Base-by-base conservation (phyloP, 495 filamentous ascomycete genomes). In the Xylaria palmicola region DNA sequence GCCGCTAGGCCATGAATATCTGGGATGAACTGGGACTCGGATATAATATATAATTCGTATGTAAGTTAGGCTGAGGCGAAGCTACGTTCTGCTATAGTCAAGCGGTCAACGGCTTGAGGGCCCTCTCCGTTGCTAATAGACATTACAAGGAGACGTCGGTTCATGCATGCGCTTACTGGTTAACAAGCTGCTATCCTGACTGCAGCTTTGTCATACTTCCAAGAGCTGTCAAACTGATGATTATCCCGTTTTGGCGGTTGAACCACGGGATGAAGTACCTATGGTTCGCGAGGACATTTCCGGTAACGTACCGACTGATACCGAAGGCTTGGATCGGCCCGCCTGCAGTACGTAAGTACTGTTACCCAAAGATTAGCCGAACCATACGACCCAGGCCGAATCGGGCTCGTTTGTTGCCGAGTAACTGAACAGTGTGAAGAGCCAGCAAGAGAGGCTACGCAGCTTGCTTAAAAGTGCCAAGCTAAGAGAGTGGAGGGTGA, bases 281-380 rank as follows among this genome's bases (percentile, higher is more conserved):
- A 30, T 22, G 50, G 22, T 39, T 54, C 26, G 59, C 30, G 50
- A 54, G 40, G 20, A 40, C 12, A 27, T n/a, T 40, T 45, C 22
- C 36, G 22, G 39, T 12, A 20, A 36, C 30, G 49, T 9, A 44
- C 55, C 20, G 50, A 44, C 55, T 22, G 50, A 48, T 61, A 61
- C 59, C 59, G 50, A 30, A 30, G 22, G 27, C 47, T 32, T 61
- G 59, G 59, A 50, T 61, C 59, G 41, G 32, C 59, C 48, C 19
- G 40, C 59, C 47, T 55, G 50, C 45, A 51, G 22, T 36, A 50
- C 24, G 36, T n/a, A n/a, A n/a, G n/a, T n/a, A 59, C 43, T 36
- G 40, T 58, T 22, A 58, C 30, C 41, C 43, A 47, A 47, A 36
- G 17, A 37, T 44, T 45, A 34, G 29, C 39, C 58, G 48, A 12